phyloP scores from a whole-genome alignment of 345 rosid genomes.

The Ceriops tagal region DNA sequence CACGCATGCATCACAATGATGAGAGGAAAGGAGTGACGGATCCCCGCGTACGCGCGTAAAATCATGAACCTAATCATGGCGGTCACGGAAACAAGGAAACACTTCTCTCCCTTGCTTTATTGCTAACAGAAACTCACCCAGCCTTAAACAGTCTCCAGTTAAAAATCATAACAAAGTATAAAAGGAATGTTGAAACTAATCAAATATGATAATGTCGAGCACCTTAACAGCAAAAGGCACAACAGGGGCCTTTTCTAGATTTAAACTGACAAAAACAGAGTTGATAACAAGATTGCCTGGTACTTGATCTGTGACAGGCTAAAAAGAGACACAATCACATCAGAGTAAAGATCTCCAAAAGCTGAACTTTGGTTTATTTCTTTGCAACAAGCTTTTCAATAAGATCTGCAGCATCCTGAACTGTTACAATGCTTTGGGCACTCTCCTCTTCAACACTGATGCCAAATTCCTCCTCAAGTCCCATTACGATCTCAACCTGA shows the following conservation, averaged over 20 bases:
- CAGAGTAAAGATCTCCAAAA: not conserved
- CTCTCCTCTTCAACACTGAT: constrained; percentile 70
- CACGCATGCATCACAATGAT: too few relatives aligned
- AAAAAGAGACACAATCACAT: not conserved
- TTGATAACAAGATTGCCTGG: constrained; percentile 6
- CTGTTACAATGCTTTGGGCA: constrained; percentile 69
- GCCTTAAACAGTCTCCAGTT: too few relatives aligned
- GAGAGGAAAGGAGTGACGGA: too few relatives aligned
- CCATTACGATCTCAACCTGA: constrained; percentile 93
- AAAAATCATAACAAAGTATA: too few relatives aligned
- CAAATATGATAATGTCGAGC: not conserved
- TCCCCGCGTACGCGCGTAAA: too few relatives aligned
- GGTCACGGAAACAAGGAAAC: too few relatives aligned
- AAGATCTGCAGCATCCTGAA: constrained; percentile 82
- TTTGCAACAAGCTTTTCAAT: constrained; percentile 63
- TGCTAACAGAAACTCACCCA: too few relatives aligned
- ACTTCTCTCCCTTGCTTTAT: too few relatives aligned
- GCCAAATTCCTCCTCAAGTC: constrained; percentile 71
- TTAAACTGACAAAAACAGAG: constrained; percentile 11
- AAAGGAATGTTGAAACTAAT: not conserved
- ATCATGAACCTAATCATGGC: too few relatives aligned
- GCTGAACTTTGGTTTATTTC: constrained; percentile 23
- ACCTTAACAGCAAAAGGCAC: not conserved
- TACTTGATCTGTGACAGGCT: constrained; percentile 12
- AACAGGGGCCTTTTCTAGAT: not conserved